These are phyloP conservation scores for Porcisia hertigi DNA, from an alignment of 208 protist species.

Conservation along the genomic window DNA sequence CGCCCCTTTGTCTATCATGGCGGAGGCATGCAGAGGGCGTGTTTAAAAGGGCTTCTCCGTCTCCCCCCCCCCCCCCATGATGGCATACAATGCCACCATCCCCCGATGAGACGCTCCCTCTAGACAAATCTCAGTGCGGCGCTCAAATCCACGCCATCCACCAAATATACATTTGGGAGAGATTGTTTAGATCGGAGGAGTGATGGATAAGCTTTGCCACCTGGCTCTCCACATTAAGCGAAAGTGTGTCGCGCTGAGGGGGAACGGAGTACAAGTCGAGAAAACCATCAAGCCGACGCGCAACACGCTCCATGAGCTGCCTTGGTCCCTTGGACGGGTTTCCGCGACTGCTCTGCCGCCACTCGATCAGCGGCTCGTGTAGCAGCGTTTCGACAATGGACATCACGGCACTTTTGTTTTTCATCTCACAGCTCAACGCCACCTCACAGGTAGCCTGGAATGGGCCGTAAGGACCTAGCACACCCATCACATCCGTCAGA, in stretches of 20 bases:
- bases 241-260: conserved; percentile 59
- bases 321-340: conserved; percentile 37
- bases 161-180: conserved; percentile 96
- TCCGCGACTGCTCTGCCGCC: conserved; percentile 41
- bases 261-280: conserved; percentile 73
- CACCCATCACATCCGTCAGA: conserved; percentile 95
- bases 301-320: conserved; percentile 69
- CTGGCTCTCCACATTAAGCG: conserved; percentile 92
- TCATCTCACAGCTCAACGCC: conserved; percentile 88
- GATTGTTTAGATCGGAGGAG: conserved; percentile 90
- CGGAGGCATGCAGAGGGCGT: too few species aligned
- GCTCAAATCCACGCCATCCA: conserved; percentile 94
- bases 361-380: conserved; percentile 97
- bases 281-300: conserved; percentile 79
- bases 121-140: background rate
- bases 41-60: too few species aligned
- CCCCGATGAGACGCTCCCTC: background rate
- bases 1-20: too few species aligned
- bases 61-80: too few species aligned
- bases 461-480: conserved; percentile 91
- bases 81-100: background rate
- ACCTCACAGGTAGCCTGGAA: conserved; percentile 90
- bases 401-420: conserved; percentile 94
- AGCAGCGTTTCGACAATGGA: conserved; percentile 95
- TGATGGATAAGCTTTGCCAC: conserved; percentile 93